phyloP scores from a whole-genome alignment of 768 basidiomycete genomes.

The Suillus luteus region DNA sequence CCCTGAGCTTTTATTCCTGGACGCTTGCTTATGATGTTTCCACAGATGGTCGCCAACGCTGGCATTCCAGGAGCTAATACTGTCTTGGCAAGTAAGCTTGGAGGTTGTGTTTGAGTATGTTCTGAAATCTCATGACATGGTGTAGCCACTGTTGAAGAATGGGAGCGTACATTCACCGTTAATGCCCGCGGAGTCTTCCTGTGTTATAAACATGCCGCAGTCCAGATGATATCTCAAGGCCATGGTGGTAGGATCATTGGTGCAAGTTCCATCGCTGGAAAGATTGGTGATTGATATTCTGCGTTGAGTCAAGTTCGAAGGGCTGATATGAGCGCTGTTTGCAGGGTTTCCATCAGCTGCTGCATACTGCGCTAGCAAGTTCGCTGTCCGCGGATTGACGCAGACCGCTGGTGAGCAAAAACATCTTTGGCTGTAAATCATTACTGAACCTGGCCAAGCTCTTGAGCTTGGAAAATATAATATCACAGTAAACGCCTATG shows the following conservation, averaged over 20 bases:
- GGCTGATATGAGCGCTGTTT: neutral
- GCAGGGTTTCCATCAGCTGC: slow-evolving; percentile 14
- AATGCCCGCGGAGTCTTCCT: slow-evolving; percentile 35
- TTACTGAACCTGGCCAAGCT: slow-evolving; percentile 25
- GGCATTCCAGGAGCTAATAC: slow-evolving; percentile 14
- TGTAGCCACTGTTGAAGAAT: slow-evolving; percentile 25
- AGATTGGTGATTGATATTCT: slow-evolving; percentile 6
- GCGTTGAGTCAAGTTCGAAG: neutral
- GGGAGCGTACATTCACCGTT: slow-evolving; percentile 29
- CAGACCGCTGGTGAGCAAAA: slow-evolving; percentile 23
- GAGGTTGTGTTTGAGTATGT: neutral
- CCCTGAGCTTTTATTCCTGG: neutral
- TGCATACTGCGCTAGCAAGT: slow-evolving; percentile 22
- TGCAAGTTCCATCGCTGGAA: slow-evolving; percentile 6
- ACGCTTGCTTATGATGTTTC: neutral
- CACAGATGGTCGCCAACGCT: slow-evolving; percentile 26
- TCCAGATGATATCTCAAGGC: slow-evolving; percentile 19
- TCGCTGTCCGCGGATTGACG: slow-evolving; percentile 27
- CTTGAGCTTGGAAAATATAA: slow-evolving; percentile 37
- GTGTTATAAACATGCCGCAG: slow-evolving; percentile 25
- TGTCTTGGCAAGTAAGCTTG: neutral
- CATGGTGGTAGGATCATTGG: slow-evolving; percentile 15
- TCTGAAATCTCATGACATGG: neutral
- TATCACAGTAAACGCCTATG: slow-evolving; percentile 48
- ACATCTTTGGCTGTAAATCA: slow-evolving; percentile 12